Base-by-base conservation (phyloP, 2,329 filamentous ascomycete species). In the Ampelomyces quisqualis region DNA sequence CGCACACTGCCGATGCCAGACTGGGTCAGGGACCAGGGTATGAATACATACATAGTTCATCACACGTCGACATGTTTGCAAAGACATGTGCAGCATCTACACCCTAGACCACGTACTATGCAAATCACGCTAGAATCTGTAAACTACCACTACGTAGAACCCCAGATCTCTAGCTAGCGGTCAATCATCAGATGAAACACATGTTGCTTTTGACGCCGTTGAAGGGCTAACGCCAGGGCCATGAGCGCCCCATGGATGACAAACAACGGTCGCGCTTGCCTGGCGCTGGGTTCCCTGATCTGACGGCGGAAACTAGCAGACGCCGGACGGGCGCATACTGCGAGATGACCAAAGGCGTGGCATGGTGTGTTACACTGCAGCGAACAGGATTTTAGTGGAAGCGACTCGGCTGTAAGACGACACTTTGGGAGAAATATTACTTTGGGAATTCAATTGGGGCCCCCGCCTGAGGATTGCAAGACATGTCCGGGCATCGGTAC, bases 251-350 rank as follows among this genome's bases (percentile, higher is more conserved):
- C 43, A 51, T 46, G 44, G 45, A 52, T 55, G 55, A 50, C 43
- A 45, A 38, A 45, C 34, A 55, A 55, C 57, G 49, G 55, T 29
- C 41, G 48, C 49, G 47, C 49, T 45, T 36, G 39, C 26, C 47
- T 38, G 28, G 36, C 36, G 35, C 40, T 34, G 32, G 40, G 28
- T 38, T 32, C 30, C 48, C 43, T 52, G 46, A 56, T 53, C 51
- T 64, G 61, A 65, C 62, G 60, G 60, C 59, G 64, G 64, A 57
- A 59, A 53, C 64, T 66, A 65, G 60, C 52, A 57, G 35, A 37
- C n/a, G n/a, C n/a, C n/a, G n/a, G n/a, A n/a, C 34, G 42, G 36
- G 51, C 53, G 56, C 53, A 59, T 59, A 55, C 56, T 56, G 49
- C 38, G 37, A 40, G 40, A 49, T 57, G 49, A 49, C 51, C 43